Conservation (phyloP, 225 moss, liverwort and hornwort species). For the Physcomitrium patens region DNA sequence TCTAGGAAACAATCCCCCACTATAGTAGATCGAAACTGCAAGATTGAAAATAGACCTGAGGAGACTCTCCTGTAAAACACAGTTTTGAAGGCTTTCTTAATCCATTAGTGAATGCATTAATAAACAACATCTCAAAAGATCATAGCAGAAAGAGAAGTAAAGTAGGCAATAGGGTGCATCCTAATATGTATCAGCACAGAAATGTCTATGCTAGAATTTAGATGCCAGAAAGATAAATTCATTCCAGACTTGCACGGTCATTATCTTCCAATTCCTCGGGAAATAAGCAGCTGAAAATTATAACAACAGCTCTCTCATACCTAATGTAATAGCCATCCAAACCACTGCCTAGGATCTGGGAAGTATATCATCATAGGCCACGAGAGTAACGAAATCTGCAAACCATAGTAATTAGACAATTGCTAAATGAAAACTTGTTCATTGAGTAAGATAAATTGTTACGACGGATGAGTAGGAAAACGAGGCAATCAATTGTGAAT, state of each 20-base stretch:
- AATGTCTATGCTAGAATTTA: constrained; percentile 2
- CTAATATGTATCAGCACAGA: neutral
- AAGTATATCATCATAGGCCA: constrained; percentile 86
- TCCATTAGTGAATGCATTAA: constrained; percentile 4
- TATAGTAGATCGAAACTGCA: constrained; percentile 20
- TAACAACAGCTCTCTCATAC: constrained; percentile 74
- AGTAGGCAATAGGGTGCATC: constrained; percentile 10
- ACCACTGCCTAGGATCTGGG: constrained; percentile 92
- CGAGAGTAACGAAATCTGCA: constrained; percentile 70
- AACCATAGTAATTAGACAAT: constrained; percentile 22
- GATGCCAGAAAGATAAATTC: constrained; percentile 6
- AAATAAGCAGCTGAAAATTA: constrained; percentile 74
- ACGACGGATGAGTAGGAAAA: too few relatives aligned
- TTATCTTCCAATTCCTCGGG: constrained; percentile 74
- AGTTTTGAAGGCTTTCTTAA: neutral
- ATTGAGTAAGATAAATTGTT: neutral
- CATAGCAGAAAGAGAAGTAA: neutral
- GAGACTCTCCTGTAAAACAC: too few relatives aligned
- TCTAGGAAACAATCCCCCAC: neutral
- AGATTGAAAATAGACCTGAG: neutral
- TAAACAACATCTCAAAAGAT: neutral
- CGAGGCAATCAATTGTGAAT: neutral
- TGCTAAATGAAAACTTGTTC: neutral
- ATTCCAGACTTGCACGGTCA: constrained; percentile 73
- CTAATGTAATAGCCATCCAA: constrained; percentile 77